These are phyloP conservation scores for Dalbergia cochinchinensis DNA, from an alignment of 306 rosid species.

Conservation along the genomic window DNA sequence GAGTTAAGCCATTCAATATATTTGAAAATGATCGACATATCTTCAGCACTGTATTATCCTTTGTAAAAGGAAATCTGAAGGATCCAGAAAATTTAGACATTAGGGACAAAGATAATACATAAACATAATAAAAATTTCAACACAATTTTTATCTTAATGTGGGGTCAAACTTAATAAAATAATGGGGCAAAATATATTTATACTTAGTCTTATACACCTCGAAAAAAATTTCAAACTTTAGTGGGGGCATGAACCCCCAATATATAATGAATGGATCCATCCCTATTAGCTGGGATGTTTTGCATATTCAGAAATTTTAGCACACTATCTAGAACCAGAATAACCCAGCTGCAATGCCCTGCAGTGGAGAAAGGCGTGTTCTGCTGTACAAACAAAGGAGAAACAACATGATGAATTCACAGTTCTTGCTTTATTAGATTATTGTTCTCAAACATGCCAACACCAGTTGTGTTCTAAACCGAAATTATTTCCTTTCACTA, in stretches of 20 bases:
- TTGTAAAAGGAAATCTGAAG: conserved; percentile 5
- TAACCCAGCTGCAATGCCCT: conserved; percentile 27
- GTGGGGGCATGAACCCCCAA: too few species aligned
- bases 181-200: too few species aligned
- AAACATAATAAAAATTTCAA: too few species aligned
- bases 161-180: too few species aligned
- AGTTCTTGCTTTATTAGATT: conserved; percentile 22
- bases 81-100: too few species aligned
- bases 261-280: too few species aligned
- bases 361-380: conserved; percentile 17
- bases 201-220: too few species aligned
- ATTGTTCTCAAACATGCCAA: background rate
- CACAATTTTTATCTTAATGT: too few species aligned
- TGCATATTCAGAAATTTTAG: conserved; percentile 8
- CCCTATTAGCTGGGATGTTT: background rate
- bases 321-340: conserved; percentile 2
- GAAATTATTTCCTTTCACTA: conserved; percentile 1
- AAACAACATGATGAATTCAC: conserved; percentile 22
- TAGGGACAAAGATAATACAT: too few species aligned
- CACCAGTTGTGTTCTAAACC: background rate
- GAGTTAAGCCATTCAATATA: too few species aligned
- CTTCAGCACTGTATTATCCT: conserved; percentile 3
- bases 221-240: too few species aligned
- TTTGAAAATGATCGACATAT: too few species aligned
- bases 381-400: conserved; percentile 4